Conservation (phyloP, 257 asterid species). For the Nicotiana tabacum region DNA sequence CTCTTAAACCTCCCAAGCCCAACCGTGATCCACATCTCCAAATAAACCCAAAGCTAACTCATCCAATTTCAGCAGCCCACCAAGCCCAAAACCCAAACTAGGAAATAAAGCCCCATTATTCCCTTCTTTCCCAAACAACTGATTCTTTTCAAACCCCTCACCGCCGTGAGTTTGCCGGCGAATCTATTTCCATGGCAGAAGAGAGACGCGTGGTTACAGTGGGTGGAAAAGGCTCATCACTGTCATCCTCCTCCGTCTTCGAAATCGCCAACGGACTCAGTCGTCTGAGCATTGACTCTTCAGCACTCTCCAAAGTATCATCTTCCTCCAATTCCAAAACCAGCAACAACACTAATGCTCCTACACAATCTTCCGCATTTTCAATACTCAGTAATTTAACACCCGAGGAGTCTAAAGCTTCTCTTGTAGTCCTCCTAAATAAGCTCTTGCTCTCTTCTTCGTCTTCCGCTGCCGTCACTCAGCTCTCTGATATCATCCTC, state of each 20-base stretch:
- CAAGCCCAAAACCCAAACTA: too few relatives aligned
- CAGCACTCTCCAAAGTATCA: conserved; percentile 41
- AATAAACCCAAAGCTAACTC: too few relatives aligned
- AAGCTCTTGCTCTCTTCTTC: conserved; percentile 47
- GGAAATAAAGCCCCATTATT: too few relatives aligned
- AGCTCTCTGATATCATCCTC: conserved; percentile 38
- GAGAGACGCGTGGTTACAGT: too few relatives aligned
- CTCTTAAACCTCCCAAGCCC: too few relatives aligned
- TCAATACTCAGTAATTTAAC: conserved; percentile 40
- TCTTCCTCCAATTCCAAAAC: conserved; percentile 18
- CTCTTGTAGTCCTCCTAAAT: conserved; percentile 52
- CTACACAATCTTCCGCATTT: conserved; percentile 13
- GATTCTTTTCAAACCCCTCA: neutral
- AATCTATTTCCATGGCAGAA: too few relatives aligned
- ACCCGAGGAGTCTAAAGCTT: conserved; percentile 50
- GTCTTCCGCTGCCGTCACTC: conserved; percentile 23
- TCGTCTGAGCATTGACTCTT: conserved; percentile 43
- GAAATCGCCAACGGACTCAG: conserved; percentile 41
- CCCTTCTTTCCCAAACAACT: neutral
- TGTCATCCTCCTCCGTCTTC: conserved; percentile 48
- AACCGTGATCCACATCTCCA: too few relatives aligned
- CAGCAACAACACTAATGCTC: neutral
- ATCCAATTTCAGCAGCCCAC: neutral
- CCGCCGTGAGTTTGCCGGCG: neutral
- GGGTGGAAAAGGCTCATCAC: conserved; percentile 10